Conservation (phyloP, 768 basidiomycete genomes). For the Tephrocybe sp. region DNA sequence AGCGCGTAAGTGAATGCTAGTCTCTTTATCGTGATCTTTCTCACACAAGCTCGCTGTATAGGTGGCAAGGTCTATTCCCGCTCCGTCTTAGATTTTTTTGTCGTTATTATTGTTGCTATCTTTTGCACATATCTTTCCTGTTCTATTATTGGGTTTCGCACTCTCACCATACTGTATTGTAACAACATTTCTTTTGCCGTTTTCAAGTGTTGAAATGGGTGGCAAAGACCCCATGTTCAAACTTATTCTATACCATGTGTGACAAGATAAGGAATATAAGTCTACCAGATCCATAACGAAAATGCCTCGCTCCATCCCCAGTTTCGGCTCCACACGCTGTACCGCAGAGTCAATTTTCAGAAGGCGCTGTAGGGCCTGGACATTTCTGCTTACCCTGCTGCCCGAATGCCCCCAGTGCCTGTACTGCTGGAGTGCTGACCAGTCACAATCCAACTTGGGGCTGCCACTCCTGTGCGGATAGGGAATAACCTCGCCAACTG, state of each 20-base stretch:
- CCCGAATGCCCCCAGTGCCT: constrained; percentile 73
- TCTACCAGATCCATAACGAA: constrained; percentile 38
- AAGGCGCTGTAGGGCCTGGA: background rate
- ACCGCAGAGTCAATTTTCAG: background rate
- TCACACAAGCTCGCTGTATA: constrained; percentile 22
- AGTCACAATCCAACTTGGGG: constrained; percentile 77
- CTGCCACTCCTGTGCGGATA: constrained; percentile 73
- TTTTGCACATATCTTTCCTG: constrained; percentile 72
- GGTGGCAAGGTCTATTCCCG: constrained; percentile 79
- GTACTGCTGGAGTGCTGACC: constrained; percentile 46
- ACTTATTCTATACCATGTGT: background rate
- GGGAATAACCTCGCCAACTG: constrained; percentile 73
- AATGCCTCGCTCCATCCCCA: constrained; percentile 47
- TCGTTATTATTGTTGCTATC: constrained; percentile 72
- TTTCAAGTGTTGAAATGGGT: constrained; percentile 53
- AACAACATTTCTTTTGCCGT: constrained; percentile 58
- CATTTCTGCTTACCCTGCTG: constrained; percentile 60
- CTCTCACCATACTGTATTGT: constrained; percentile 81
- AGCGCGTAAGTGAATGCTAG: constrained; percentile 57
- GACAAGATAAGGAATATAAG: background rate
- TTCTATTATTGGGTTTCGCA: constrained; percentile 61
- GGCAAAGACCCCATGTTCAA: background rate
- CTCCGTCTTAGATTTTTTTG: constrained; percentile 62
- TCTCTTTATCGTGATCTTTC: constrained; percentile 7
- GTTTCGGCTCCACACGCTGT: constrained; percentile 24